These are phyloP conservation scores for Bipolaris sorokiniana DNA, from an alignment of 2,329 filamentous ascomycete species.

Conservation along the genomic window DNA sequence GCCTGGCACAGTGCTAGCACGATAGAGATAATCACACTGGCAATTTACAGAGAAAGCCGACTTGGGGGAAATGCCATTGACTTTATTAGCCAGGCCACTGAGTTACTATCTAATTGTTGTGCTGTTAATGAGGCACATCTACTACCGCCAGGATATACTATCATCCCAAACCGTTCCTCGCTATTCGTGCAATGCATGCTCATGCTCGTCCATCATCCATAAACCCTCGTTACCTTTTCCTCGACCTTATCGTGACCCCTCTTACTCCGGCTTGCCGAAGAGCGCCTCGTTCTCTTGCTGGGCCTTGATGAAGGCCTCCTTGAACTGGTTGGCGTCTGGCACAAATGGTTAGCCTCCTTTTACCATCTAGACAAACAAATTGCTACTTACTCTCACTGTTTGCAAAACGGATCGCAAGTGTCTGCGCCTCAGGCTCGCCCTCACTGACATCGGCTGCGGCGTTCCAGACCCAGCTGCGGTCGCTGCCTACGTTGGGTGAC, in stretches of 20 bases:
- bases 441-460: constrained; percentile 97
- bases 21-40: background rate
- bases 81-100: constrained; percentile 34
- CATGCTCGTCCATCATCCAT: constrained; percentile 2
- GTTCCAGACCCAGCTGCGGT: constrained; percentile 99
- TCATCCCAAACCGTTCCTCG: constrained; percentile 34
- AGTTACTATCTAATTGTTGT: constrained; percentile 48
- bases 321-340: constrained; percentile 92
- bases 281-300: constrained; percentile 94
- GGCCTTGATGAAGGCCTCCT: constrained; percentile 95
- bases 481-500: constrained; percentile 94
- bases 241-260: constrained; percentile 19
- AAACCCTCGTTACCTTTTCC: constrained; percentile 18
- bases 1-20: background rate
- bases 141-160: constrained; percentile 37
- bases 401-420: constrained; percentile 94
- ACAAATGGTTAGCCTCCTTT: constrained; percentile 36
- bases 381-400: constrained; percentile 83
- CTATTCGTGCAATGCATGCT: constrained; percentile 37
- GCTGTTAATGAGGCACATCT: constrained; percentile 40
- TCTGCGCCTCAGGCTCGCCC: constrained; percentile 94
- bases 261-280: constrained; percentile 64
- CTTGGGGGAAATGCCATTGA: constrained; percentile 26
- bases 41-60: background rate
- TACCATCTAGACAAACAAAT: constrained; percentile 48